These are phyloP conservation scores for Penicillium frequentans DNA, from an alignment of 2,329 filamentous ascomycete species.

Conservation along the genomic window DNA sequence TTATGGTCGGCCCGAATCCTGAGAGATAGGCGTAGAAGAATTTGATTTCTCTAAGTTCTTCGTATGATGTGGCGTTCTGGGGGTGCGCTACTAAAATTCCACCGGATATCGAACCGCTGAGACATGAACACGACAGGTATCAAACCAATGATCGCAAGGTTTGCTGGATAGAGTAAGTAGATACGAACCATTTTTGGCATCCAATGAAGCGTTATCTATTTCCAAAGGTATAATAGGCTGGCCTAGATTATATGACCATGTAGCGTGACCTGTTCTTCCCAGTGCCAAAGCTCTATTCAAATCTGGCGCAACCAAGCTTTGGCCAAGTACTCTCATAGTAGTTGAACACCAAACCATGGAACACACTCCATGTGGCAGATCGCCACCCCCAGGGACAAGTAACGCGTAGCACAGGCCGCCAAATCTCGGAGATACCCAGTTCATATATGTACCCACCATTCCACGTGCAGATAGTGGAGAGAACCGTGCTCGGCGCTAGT, in stretches of 20 bases:
- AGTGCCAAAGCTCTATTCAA: background rate
- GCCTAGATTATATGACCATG: background rate
- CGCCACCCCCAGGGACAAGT: background rate
- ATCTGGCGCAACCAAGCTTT: background rate
- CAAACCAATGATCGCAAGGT: too few species aligned
- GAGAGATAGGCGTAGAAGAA: background rate
- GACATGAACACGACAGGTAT: too few species aligned
- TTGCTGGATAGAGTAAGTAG: too few species aligned
- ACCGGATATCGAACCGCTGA: too few species aligned
- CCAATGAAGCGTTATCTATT: too few species aligned
- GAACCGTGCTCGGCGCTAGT: background rate
- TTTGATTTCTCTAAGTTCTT: too few species aligned
- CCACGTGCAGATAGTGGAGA: background rate
- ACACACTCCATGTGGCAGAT: background rate
- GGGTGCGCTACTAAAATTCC: too few species aligned
- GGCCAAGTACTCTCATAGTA: background rate
- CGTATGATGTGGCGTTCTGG: too few species aligned
- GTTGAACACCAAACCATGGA: background rate
- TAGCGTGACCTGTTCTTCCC: background rate
- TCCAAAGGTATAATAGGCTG: too few species aligned
- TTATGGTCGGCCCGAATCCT: background rate
- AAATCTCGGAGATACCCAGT: too few species aligned
- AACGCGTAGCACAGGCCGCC: too few species aligned
- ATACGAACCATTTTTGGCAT: too few species aligned
- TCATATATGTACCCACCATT: background rate